A percentile compares a stretch with the other conserved stretches of the same genome.
These are phyloP conservation scores for Balamuthia mandrillaris DNA, from an alignment of 208 protist genomes.

Conservation along the genomic window DNA sequence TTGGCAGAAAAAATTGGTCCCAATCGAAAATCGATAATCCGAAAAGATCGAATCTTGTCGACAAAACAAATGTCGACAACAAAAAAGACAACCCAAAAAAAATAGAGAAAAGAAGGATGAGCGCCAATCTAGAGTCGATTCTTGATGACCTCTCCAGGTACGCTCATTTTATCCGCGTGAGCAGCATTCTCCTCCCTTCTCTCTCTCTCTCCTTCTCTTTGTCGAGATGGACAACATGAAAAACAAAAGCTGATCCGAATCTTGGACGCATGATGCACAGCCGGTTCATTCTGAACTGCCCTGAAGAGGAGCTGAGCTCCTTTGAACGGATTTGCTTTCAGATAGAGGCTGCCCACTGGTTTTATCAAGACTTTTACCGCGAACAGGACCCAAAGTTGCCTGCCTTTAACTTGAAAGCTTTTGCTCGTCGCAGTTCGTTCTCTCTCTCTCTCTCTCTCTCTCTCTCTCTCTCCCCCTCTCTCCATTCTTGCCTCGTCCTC, in stretches of 20 bases:
- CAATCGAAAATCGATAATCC: too few relatives aligned
- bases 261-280: neutral
- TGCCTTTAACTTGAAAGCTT: conserved; percentile 31
- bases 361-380: conserved; percentile 60
- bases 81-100: too few relatives aligned
- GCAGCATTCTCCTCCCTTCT: neutral
- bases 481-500: neutral
- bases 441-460: neutral
- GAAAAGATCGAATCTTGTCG: too few relatives aligned
- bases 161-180: neutral
- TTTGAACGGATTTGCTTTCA: conserved; percentile 62
- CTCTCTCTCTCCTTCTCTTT: neutral
- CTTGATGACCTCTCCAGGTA: conserved; percentile 1
- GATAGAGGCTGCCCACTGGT: conserved; percentile 61
- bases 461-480: neutral
- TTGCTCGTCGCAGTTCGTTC: conserved; percentile 40
- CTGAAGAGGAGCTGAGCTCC: conserved; percentile 52
- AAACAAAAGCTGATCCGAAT: too few relatives aligned
- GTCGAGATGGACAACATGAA: too few relatives aligned
- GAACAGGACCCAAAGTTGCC: conserved; percentile 45
- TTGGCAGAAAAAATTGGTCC: too few relatives aligned
- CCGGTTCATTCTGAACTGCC: conserved; percentile 61
- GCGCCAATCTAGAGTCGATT: too few relatives aligned
- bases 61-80: too few relatives aligned
- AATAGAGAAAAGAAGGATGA: too few relatives aligned